Conservation (phyloP, 2,329 filamentous ascomycete species). For the Ophiosphaerella narmari region DNA sequence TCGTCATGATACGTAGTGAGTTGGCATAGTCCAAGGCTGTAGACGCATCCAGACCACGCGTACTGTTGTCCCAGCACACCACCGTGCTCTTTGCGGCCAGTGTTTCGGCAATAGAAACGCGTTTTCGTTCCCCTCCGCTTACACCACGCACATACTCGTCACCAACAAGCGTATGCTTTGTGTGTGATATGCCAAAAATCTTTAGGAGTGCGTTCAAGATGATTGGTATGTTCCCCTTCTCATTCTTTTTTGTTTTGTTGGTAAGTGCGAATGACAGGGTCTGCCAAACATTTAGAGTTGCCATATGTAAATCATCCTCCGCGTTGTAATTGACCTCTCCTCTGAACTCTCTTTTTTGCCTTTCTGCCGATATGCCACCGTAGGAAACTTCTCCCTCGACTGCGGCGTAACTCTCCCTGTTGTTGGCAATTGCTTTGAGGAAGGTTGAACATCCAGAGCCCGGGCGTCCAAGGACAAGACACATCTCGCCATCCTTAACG, state of each 20-base stretch:
- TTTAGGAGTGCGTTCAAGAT: slow-evolving; percentile 72
- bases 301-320: slow-evolving; percentile 77
- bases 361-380: slow-evolving; percentile 69
- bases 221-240: slow-evolving; percentile 66
- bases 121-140: slow-evolving; percentile 79
- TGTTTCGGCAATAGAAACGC: slow-evolving; percentile 74
- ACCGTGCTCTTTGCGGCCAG: slow-evolving; percentile 69
- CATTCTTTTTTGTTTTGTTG: slow-evolving; percentile 74
- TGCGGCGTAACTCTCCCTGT: slow-evolving; percentile 66
- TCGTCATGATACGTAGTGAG: slow-evolving; percentile 79
- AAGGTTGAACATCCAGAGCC: slow-evolving; percentile 77
- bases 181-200: slow-evolving; percentile 80
- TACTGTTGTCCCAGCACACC: slow-evolving; percentile 80
- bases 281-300: slow-evolving; percentile 75
- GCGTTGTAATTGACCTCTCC: slow-evolving; percentile 80
- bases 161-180: slow-evolving; percentile 75
- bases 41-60: slow-evolving; percentile 76
- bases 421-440: slow-evolving; percentile 74
- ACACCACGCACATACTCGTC: slow-evolving; percentile 74
- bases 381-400: slow-evolving; percentile 74
- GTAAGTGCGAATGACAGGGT: slow-evolving; percentile 75
- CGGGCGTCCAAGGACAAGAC: slow-evolving; percentile 74
- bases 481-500: slow-evolving; percentile 72
- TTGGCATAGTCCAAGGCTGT: slow-evolving; percentile 79
- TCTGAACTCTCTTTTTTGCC: slow-evolving; percentile 65